Conservation (phyloP, 23 red algal species). For the Gracilaria gracilis region DNA sequence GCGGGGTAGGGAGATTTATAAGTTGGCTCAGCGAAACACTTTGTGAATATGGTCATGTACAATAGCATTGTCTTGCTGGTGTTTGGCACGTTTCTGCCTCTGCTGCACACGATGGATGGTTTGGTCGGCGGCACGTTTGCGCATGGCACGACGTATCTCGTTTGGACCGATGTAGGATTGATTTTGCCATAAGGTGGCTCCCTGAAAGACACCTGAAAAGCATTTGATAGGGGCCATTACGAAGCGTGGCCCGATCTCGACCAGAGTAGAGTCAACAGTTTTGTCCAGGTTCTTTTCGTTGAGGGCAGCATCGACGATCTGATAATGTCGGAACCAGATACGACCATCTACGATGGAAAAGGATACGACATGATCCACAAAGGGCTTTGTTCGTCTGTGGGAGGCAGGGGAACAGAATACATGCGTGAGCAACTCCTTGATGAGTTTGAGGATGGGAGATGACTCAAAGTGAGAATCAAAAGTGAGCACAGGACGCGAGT, state of each 20-base stretch:
- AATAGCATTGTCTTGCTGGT: constrained; percentile 43
- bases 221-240: constrained; percentile 93
- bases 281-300: constrained; percentile 63
- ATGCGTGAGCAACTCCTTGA: constrained; percentile 85
- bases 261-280: constrained; percentile 56
- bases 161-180: constrained; percentile 86
- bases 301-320: constrained; percentile 87
- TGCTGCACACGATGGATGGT: constrained; percentile 8
- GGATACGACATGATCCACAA: constrained; percentile 89
- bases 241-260: constrained; percentile 96
- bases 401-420: constrained; percentile 72
- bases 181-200: constrained; percentile 92
- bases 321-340: constrained; percentile 98
- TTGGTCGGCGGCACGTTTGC: constrained; percentile 63
- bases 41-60: constrained; percentile 49
- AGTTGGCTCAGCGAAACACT: constrained; percentile 58
- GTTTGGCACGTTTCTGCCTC: constrained; percentile 50
- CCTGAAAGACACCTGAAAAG: constrained; percentile 83
- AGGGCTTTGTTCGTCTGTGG: constrained; percentile 86
- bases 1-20: neutral
- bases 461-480: constrained; percentile 88
- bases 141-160: constrained; percentile 79
- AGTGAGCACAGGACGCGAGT: constrained; percentile 82
- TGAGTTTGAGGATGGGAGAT: constrained; percentile 55
- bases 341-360: constrained; percentile 84